Conservation (phyloP, 73 alveolate species). For the Paramecium sonneborni region DNA sequence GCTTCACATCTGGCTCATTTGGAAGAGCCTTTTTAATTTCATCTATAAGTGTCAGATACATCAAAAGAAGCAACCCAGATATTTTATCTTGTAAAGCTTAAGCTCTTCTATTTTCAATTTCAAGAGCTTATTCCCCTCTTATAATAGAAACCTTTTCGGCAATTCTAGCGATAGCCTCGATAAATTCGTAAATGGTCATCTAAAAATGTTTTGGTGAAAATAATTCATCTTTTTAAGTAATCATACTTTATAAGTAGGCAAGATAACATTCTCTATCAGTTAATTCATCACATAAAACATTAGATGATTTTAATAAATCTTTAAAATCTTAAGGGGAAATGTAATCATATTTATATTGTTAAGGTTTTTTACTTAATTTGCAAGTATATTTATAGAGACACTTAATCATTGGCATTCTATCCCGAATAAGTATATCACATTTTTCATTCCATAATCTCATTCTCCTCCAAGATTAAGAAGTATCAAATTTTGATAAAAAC, state of each 20-base stretch:
- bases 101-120: slow-evolving; percentile 26
- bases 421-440: background rate
- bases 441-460: slow-evolving; percentile 25
- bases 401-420: background rate
- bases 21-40: slow-evolving; percentile 19
- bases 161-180: slow-evolving; percentile 20
- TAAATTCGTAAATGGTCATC: background rate
- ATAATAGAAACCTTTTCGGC: slow-evolving; percentile 17
- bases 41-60: background rate
- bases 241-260: background rate
- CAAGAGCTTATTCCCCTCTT: background rate
- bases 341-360: background rate
- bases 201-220: background rate
- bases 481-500: background rate
- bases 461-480: background rate
- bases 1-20: background rate
- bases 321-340: background rate
- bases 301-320: background rate
- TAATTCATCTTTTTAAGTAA: background rate
- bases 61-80: background rate
- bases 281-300: background rate
- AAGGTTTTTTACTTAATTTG: background rate
- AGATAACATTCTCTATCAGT: background rate
- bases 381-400: background rate
- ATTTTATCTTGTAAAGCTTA: background rate